phyloP scores from a whole-genome alignment of 129 eudicot species.

The Tagetes patula region DNA sequence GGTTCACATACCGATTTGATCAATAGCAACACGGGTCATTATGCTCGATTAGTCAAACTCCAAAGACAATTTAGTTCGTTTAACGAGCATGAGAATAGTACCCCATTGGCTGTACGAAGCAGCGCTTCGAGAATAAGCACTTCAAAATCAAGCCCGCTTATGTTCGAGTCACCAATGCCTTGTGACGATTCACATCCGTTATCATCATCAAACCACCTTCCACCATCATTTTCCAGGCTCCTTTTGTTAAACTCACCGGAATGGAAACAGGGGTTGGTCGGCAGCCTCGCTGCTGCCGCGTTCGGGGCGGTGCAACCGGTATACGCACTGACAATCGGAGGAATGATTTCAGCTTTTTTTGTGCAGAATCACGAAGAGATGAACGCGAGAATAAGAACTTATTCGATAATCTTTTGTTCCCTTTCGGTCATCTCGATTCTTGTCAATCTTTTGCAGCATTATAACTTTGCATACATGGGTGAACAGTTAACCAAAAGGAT shows the following conservation, averaged over 20 bases:
- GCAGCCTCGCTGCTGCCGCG: constrained; percentile 69
- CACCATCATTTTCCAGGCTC: constrained; percentile 65
- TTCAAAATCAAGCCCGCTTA: constrained; percentile 59
- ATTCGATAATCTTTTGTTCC: constrained; percentile 52
- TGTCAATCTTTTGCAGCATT: constrained; percentile 74
- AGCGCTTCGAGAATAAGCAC: constrained; percentile 71
- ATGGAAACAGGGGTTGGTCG: constrained; percentile 81
- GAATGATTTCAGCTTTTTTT: constrained; percentile 88
- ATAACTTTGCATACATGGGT: constrained; percentile 86
- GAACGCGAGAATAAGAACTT: constrained; percentile 55
- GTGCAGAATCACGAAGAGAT: constrained; percentile 61
- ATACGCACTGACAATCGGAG: constrained; percentile 85
- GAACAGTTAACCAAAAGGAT: constrained; percentile 72
- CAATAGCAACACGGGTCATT: constrained; percentile 56
- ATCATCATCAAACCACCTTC: constrained; percentile 32
- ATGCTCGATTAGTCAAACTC: constrained; percentile 66
- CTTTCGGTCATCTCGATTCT: constrained; percentile 66
- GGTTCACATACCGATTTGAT: constrained; percentile 72
- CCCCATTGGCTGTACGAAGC: constrained; percentile 45
- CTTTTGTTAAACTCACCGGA: constrained; percentile 67
- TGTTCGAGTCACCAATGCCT: constrained; percentile 49
- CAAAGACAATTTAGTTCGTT: constrained; percentile 61
- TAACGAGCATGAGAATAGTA: constrained; percentile 49
- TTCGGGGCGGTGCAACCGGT: constrained; percentile 86
- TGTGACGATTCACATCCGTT: constrained; percentile 20